phyloP scores from a whole-genome alignment of 2,329 filamentous ascomycete species.

The Penicillium sp. region DNA sequence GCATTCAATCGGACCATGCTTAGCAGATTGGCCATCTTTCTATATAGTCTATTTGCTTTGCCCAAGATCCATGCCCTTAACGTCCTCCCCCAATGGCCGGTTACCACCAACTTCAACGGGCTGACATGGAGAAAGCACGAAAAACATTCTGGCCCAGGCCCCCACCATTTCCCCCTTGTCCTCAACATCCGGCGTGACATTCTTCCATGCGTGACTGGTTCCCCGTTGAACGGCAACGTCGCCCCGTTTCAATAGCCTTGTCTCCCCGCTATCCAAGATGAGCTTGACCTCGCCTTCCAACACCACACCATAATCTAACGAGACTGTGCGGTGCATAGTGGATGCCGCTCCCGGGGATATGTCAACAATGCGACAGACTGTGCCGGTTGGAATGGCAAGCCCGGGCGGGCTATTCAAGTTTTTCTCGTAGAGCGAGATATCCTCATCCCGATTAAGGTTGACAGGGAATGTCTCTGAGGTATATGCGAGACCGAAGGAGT shows the following conservation, averaged over 20 bases:
- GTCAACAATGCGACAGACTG: slow-evolving; percentile 16
- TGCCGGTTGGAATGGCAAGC: slow-evolving; percentile 9
- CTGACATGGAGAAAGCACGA: not conserved
- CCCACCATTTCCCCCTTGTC: too few species aligned
- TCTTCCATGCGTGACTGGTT: slow-evolving; percentile 41
- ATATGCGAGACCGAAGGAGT: too few species aligned
- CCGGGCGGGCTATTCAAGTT: too few species aligned
- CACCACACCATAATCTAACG: slow-evolving; percentile 15
- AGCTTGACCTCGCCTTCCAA: slow-evolving; percentile 14
- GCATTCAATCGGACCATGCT: too few species aligned
- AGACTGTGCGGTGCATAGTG: slow-evolving; percentile 16
- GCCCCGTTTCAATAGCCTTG: slow-evolving; percentile 46
- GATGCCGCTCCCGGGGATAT: slow-evolving; percentile 3
- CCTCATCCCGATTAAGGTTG: too few species aligned
- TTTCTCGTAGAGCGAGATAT: too few species aligned
- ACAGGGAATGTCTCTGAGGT: too few species aligned
- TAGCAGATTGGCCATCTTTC: too few species aligned
- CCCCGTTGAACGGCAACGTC: slow-evolving; percentile 54
- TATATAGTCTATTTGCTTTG: not conserved
- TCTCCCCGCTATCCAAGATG: slow-evolving; percentile 50
- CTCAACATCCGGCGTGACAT: slow-evolving; percentile 15
- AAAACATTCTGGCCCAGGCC: not conserved
- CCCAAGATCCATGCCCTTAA: not conserved
- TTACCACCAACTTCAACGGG: not conserved
- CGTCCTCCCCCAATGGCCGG: not conserved